Percentiles rank a stretch among this genome's conserved stretches.
Conservation (phyloP, 2,329 filamentous ascomycete genomes). For the Periconia digitata region DNA sequence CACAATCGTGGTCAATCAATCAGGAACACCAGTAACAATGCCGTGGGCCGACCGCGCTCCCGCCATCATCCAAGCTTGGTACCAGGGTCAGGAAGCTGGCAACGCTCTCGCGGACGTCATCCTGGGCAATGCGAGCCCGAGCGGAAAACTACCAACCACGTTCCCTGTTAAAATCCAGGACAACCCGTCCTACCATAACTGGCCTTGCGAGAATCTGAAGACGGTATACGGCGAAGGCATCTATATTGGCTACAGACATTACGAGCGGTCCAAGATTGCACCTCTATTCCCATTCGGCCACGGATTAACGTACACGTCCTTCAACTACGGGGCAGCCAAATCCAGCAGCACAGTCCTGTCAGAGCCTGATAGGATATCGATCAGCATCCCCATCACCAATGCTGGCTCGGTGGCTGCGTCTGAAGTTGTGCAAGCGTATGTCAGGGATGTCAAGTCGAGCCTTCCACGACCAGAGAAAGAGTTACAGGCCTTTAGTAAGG, state of each 20-base stretch:
- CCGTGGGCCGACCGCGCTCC: slow-evolving; percentile 68
- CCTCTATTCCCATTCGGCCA: slow-evolving; percentile 77
- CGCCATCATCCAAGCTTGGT: slow-evolving; percentile 75
- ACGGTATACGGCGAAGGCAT: slow-evolving; percentile 73
- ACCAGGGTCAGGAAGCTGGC: slow-evolving; percentile 83
- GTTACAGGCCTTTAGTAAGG: slow-evolving; percentile 64
- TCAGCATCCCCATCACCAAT: slow-evolving; percentile 58
- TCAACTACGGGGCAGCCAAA: slow-evolving; percentile 62
- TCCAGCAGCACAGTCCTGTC: slow-evolving; percentile 53
- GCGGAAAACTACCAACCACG: slow-evolving; percentile 72
- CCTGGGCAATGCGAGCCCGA: slow-evolving; percentile 72
- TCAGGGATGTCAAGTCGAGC: slow-evolving; percentile 63
- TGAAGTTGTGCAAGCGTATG: slow-evolving; percentile 69
- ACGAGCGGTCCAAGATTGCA: slow-evolving; percentile 62
- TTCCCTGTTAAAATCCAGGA: slow-evolving; percentile 64
- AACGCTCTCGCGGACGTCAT: slow-evolving; percentile 79
- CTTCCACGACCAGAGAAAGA: slow-evolving; percentile 71
- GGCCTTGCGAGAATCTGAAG: slow-evolving; percentile 69
- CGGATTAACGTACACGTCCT: slow-evolving; percentile 75
- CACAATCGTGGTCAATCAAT: slow-evolving; percentile 72
- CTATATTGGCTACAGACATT: slow-evolving; percentile 73
- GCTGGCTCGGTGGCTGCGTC: slow-evolving; percentile 59
- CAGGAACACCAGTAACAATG: slow-evolving; percentile 71
- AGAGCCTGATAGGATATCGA: slow-evolving; percentile 49
- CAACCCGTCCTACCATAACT: slow-evolving; percentile 71